Evolutionary conservation across 768 basidiomycete species (phyloP).

Genomic region (Lactarius evosmus): DNA sequence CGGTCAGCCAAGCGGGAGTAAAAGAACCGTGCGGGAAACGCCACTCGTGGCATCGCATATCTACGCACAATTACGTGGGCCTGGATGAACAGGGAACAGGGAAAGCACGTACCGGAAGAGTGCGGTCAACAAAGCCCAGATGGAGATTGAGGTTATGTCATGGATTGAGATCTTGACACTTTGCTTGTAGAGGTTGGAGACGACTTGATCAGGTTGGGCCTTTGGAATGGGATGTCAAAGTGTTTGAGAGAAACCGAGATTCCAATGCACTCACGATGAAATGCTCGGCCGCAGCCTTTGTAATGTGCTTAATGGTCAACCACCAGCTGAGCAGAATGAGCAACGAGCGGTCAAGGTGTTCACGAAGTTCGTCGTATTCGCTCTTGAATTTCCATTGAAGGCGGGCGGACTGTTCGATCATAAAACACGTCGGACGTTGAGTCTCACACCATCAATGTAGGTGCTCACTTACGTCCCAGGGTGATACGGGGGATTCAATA

Average conservation of each 20-base stretch:
- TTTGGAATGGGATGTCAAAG: not conserved
- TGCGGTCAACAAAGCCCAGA: not conserved
- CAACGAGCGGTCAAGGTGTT: conserved; percentile 1
- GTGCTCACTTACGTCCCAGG: conserved; percentile 13
- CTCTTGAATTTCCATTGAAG: conserved; percentile 18
- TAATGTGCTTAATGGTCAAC: not conserved
- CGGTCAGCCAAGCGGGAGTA: not conserved
- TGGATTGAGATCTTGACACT: not conserved
- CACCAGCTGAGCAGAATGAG: conserved; percentile 14
- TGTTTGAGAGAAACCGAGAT: not conserved
- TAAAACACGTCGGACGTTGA: not conserved
- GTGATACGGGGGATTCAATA: not conserved
- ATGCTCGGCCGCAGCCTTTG: not conserved
- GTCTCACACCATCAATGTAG: not conserved
- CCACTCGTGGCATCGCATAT: not conserved
- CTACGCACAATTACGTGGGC: not conserved
- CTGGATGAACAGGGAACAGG: not conserved
- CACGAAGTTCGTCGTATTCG: conserved; percentile 19
- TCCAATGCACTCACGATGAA: conserved; percentile 8
- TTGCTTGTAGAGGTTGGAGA: not conserved
- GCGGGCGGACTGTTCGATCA: not conserved
- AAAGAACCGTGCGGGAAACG: not conserved
- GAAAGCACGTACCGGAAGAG: conserved; percentile 10
- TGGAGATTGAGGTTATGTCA: not conserved
- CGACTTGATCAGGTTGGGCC: not conserved